Evolutionary conservation across 305 asterid genomes (phyloP).

Genomic region (Solanum aculeatissimum): DNA sequence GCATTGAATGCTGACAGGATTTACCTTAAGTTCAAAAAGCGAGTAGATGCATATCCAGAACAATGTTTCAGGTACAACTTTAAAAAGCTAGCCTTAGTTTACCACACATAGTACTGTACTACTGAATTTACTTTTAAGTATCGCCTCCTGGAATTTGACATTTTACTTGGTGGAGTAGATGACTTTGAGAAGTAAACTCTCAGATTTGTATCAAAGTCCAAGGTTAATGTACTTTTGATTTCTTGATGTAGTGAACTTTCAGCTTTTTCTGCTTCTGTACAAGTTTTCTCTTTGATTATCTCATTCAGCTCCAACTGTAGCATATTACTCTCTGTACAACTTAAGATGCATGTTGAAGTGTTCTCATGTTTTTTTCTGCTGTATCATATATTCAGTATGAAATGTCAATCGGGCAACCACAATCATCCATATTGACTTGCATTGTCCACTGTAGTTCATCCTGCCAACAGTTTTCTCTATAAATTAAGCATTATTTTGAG

Average conservation of each 20-base stretch:
- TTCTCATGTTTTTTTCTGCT: neutral
- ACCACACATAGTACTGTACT: neutral
- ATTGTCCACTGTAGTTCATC: neutral
- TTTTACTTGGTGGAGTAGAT: neutral
- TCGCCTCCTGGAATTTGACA: neutral
- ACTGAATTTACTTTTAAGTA: neutral
- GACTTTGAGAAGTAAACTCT: neutral
- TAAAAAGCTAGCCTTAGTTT: neutral
- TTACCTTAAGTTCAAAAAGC: slow-evolving; percentile 85
- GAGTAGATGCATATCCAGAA: slow-evolving; percentile 63
- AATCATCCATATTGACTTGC: neutral
- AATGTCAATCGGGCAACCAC: neutral
- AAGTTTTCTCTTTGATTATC: neutral
- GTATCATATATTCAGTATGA: neutral
- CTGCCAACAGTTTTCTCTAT: neutral
- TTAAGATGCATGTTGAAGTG: neutral
- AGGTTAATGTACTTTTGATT: neutral
- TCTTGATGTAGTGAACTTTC: neutral
- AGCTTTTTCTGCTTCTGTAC: neutral
- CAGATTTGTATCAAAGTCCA: neutral
- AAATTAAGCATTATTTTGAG: neutral
- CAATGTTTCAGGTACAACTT: slow-evolving; percentile 76
- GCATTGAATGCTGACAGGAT: slow-evolving; percentile 74
- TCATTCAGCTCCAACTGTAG: neutral
- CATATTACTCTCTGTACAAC: neutral